Conservation (phyloP, 345 rosid genomes). For the Iberis pinnata region DNA sequence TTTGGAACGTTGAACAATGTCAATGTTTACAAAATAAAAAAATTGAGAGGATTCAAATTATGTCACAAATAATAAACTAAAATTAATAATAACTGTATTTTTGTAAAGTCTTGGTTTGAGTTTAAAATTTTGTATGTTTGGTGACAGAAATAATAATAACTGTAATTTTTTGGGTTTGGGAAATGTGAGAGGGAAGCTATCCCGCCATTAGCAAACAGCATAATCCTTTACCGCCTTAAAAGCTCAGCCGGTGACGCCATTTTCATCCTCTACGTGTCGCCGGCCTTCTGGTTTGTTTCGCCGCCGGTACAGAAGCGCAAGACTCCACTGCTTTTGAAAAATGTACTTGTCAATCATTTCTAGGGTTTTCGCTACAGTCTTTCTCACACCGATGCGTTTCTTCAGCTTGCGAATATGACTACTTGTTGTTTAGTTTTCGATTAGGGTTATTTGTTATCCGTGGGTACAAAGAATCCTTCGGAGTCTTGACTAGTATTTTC, state of each 20-base stretch:
- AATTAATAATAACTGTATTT: no score
- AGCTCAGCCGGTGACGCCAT: background rate
- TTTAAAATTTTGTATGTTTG: background rate
- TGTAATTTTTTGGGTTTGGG: background rate
- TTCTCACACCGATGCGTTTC: conserved; percentile 6
- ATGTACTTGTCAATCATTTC: conserved; percentile 20
- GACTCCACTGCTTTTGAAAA: background rate
- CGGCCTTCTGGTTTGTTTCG: background rate
- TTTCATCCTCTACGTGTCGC: background rate
- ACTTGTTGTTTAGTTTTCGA: conserved; percentile 4
- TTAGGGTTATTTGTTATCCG: conserved; percentile 6
- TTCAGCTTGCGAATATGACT: background rate
- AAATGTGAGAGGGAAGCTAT: conserved; percentile 24
- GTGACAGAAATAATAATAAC: background rate
- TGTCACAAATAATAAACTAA: no score
- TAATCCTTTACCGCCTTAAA: background rate
- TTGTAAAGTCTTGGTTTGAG: background rate
- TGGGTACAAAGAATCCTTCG: background rate
- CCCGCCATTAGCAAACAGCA: conserved; percentile 26
- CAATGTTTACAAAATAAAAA: no score
- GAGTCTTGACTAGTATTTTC: conserved; percentile 5
- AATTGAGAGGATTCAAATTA: no score
- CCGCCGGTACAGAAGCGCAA: background rate
- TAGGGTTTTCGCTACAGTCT: conserved; percentile 25
- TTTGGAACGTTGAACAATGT: no score